Evolutionary conservation across 2,329 filamentous ascomycete species (phyloP), one percentile per base, ranked within the genome.

Genomic region (Fusarium anguioides): DNA sequence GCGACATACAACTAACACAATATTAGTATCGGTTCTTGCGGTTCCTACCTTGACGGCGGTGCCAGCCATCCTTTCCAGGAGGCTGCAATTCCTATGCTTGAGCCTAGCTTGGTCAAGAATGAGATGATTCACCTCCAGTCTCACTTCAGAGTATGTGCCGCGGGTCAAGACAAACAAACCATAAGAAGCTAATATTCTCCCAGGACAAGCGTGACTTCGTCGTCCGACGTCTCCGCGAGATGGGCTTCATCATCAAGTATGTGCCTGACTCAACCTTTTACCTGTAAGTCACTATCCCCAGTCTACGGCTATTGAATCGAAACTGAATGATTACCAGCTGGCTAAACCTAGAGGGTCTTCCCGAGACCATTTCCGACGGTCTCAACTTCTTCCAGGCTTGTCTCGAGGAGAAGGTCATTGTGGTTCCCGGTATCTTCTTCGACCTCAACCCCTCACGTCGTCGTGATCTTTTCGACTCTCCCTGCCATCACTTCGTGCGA

Each of bases 381-480:
- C 83, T 98, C 74, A 97, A 97, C 82, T 98, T 98, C 86, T 97
- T 98, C 88, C 89, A 96, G 77, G 94, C 94, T 27, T 96, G 96
- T 76, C 83, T 98, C 41, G 89, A 92, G 75, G 94, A 97, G 83
- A 96, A 96, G 85, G 93, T 96, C 70, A 97, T 97, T 75, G 94
- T 97, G 18, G 95, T 98, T 6, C 95, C 95, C 0, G 95, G 95
- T 61, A 98, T 98, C 79, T 98, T 98, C 86, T 98, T 98, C 78
- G 95, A 98, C 75, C 81, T 98, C 68, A 98, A 98, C 82, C 95
- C 95, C 6, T 91, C 91, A 33, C 91, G 93, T 78, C 87, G 95
- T 68, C 86, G 95, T 76, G 95, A 98, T 78, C 80, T 98, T 71
- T 98, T 98, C 70, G 95, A 98, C 81, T 93, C 89, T 70, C 95